These are phyloP conservation scores for Xylariaceae sp. DNA, from an alignment of 2,329 filamentous ascomycete genomes.

Conservation along the genomic window DNA sequence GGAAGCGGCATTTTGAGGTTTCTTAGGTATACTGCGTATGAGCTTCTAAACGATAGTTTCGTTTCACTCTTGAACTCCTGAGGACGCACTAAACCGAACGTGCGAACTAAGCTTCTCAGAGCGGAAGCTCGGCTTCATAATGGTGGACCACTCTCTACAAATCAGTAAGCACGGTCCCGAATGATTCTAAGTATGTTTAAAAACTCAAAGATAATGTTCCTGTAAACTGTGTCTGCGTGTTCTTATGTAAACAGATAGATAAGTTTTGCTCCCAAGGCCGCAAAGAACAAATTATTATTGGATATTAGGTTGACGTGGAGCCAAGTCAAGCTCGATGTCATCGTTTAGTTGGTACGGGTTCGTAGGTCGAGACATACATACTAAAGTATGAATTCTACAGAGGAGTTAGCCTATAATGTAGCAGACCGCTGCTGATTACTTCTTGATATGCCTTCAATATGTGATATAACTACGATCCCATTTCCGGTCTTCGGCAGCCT, in stretches of 20 bases:
- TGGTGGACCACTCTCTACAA: conserved; percentile 4
- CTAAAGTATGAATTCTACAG: conserved; percentile 8
- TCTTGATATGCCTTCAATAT: conserved; percentile 3
- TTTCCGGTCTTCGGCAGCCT: neutral
- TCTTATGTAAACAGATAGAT: neutral
- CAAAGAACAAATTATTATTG: neutral
- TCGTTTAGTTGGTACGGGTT: too few species aligned
- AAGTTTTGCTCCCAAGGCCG: neutral
- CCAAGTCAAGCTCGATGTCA: neutral
- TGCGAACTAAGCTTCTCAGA: neutral
- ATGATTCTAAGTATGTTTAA: too few species aligned
- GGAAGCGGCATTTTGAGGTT: conserved; percentile 10
- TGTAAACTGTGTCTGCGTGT: neutral
- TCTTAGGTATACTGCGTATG: too few species aligned
- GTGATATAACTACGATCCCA: neutral
- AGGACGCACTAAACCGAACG: neutral
- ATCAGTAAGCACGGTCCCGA: too few species aligned
- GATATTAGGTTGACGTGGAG: conserved; percentile 6
- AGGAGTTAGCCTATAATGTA: conserved; percentile 15
- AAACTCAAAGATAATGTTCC: neutral
- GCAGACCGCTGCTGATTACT: conserved; percentile 8
- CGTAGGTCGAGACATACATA: neutral
- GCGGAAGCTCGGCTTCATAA: neutral
- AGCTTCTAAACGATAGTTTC: neutral
- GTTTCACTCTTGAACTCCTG: neutral